These are phyloP conservation scores for Leishmania lainsoni DNA, from an alignment of 208 protist species.

Conservation along the genomic window DNA sequence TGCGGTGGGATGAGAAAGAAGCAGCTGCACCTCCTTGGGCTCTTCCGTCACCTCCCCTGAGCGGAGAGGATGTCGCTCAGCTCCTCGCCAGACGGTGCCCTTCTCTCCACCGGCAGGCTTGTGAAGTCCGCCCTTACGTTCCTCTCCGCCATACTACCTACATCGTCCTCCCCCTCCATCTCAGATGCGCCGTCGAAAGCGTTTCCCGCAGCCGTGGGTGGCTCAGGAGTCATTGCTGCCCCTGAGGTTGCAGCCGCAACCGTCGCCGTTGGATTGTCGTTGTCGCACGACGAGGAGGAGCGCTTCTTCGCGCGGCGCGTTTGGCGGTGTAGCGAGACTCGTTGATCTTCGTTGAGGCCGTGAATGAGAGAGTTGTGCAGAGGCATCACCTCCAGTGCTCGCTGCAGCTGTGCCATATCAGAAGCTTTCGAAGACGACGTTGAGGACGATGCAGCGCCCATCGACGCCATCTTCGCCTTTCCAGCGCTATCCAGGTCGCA, in stretches of 20 bases:
- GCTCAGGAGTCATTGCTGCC: neutral
- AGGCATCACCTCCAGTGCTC: slow-evolving; percentile 40
- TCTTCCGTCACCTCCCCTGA: slow-evolving; percentile 23
- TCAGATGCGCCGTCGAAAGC: slow-evolving; percentile 30
- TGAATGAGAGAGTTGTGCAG: slow-evolving; percentile 56
- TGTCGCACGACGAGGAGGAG: slow-evolving; percentile 8
- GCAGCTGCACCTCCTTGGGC: slow-evolving; percentile 63
- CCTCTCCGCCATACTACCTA: neutral
- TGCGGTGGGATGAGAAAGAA: slow-evolving; percentile 74
- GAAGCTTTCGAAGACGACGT: neutral
- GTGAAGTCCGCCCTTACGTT: neutral
- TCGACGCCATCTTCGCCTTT: slow-evolving; percentile 11
- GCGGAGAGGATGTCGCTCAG: slow-evolving; percentile 12
- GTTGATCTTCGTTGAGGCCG: slow-evolving; percentile 50
- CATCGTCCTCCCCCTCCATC: slow-evolving; percentile 13
- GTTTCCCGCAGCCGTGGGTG: slow-evolving; percentile 3
- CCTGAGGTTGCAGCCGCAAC: slow-evolving; percentile 15
- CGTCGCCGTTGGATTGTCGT: slow-evolving; percentile 1
- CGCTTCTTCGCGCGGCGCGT: slow-evolving; percentile 13
- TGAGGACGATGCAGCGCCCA: slow-evolving; percentile 11
- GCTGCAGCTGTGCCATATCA: slow-evolving; percentile 33
- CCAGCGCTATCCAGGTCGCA: slow-evolving; percentile 37
- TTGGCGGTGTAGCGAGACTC: slow-evolving; percentile 31
- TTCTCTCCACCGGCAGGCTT: slow-evolving; percentile 4
- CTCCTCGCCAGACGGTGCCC: slow-evolving; percentile 14